Percentiles rank a stretch among this genome's conserved stretches.
Conservation (phyloP, 176 grass and related monocot genomes). For the Melocanna baccifera region DNA sequence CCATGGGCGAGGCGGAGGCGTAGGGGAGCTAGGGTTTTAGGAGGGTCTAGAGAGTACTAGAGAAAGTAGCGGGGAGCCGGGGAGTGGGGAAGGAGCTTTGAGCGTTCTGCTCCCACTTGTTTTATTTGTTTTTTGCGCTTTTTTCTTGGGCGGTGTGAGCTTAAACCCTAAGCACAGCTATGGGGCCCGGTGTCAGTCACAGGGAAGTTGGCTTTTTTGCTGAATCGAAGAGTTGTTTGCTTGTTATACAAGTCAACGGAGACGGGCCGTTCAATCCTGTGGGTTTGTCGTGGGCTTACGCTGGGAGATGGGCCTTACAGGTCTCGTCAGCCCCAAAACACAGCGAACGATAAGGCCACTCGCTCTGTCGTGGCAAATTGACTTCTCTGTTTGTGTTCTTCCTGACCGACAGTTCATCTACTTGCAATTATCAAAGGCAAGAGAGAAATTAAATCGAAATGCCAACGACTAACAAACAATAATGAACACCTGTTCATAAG, state of each 20-base stretch:
- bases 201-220: not conserved
- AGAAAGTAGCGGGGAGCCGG: not conserved
- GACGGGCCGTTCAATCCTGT: not conserved
- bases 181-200: not conserved
- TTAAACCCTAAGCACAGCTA: not conserved
- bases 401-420: not conserved
- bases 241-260: constrained; percentile 34
- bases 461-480: not conserved
- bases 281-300: not conserved
- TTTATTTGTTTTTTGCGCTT: not conserved
- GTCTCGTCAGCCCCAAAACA: not conserved
- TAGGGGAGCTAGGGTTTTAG: constrained; percentile 57
- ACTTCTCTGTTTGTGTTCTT: not conserved
- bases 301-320: not conserved
- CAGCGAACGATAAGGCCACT: not conserved
- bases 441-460: not conserved
- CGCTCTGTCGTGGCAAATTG: not conserved
- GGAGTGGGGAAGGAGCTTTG: no score
- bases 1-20: constrained; percentile 35
- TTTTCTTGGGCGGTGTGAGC: not conserved
- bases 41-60: constrained; percentile 33
- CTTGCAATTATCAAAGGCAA: not conserved
- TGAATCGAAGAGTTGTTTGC: not conserved
- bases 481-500: not conserved
- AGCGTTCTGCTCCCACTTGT: not conserved